Evolutionary conservation across 1,284 basidiomycete genomes (phyloP), one percentile per base, ranked within the genome.

Genomic region (Cutaneotrichosporon cavernicola): DNA sequence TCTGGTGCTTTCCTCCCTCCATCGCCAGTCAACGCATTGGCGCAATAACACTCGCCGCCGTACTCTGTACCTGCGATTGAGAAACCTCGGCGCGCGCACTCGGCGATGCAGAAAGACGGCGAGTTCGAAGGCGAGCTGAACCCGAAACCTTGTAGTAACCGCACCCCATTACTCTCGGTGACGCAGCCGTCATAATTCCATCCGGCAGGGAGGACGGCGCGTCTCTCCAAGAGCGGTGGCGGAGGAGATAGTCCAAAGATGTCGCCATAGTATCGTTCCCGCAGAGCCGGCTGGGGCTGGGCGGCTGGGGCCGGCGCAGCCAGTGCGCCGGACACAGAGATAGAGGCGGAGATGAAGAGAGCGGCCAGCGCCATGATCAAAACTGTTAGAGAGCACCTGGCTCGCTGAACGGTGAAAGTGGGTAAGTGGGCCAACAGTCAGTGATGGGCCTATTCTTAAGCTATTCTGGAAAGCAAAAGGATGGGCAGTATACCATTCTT

Each of bases 21-120:
- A 16, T 47, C 63, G 0, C 76, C 76, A 14, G 40, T 57, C 21
- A 74, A 70, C 8, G 32, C 43, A 67, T 74, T 65, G 21, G 67
- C 77, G 56, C 80, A 81, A 66, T 75, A 80, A 64, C 80, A 80
- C 73, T 78, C 77, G 38, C 75, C 73, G 22, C 69, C 72, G 61
- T 72, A 77, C 64, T 81, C 77, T 4, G 72, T 71, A 34, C 79
- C 81, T 9, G 78, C 79, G 46, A 72, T 62, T 1, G 65, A 62
- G 71, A 70, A 81, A 2, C 78, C 79, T 52, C 72, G 67, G 55
- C 68, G 70, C 40, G 69, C 64, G 67, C 80, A 81, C 58, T 73
- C 69, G 40, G 65, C 72, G 51, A 76, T 65, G 64, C 80, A 81
- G 4, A 70, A 61, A 34, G 68, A 53, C 0, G 74, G 72, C 4